These are phyloP conservation scores for Magnaporthiopsis incrustans DNA, from an alignment of 2,329 filamentous ascomycete species.

Conservation along the genomic window DNA sequence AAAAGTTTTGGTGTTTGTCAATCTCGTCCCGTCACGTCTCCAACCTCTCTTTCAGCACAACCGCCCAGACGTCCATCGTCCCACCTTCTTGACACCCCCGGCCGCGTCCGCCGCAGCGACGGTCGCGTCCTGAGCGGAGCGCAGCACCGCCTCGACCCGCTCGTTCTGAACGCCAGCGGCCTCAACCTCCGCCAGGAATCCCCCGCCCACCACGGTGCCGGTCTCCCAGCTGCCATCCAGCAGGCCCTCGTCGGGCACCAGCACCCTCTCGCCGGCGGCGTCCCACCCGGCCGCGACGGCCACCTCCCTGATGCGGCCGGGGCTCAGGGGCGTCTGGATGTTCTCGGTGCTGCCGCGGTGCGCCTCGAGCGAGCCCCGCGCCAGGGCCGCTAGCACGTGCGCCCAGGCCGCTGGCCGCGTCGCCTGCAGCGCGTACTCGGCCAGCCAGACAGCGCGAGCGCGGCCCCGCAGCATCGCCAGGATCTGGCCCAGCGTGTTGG, in stretches of 20 bases:
- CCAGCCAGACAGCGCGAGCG: constrained; percentile 29
- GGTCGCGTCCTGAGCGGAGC: constrained; percentile 23
- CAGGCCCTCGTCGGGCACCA: constrained; percentile 30
- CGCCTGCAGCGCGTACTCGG: constrained; percentile 37
- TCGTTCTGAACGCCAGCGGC: constrained; percentile 16
- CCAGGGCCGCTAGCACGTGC: constrained; percentile 44
- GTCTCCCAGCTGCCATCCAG: constrained; percentile 41
- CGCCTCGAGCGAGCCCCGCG: constrained; percentile 34
- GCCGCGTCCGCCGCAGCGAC: neutral
- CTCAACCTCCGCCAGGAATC: constrained; percentile 26
- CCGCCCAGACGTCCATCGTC: neutral
- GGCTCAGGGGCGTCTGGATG: constrained; percentile 37
- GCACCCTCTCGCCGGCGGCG: constrained; percentile 24
- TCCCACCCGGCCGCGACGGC: constrained; percentile 28
- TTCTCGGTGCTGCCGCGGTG: constrained; percentile 33
- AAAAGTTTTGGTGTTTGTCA: neutral
- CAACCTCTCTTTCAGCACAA: neutral
- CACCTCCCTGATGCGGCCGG: constrained; percentile 28
- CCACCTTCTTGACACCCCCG: neutral
- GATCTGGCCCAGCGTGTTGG: constrained; percentile 25
- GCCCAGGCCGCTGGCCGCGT: constrained; percentile 29
- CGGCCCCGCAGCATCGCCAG: constrained; percentile 26
- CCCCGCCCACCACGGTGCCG: constrained; percentile 19
- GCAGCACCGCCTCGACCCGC: constrained; percentile 20
- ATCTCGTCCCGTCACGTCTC: neutral